A percentile compares a stretch with the other conserved stretches of the same genome.
Evolutionary conservation across 2,329 filamentous ascomycete genomes (phyloP).

Genomic region (Lachnellula arida): DNA sequence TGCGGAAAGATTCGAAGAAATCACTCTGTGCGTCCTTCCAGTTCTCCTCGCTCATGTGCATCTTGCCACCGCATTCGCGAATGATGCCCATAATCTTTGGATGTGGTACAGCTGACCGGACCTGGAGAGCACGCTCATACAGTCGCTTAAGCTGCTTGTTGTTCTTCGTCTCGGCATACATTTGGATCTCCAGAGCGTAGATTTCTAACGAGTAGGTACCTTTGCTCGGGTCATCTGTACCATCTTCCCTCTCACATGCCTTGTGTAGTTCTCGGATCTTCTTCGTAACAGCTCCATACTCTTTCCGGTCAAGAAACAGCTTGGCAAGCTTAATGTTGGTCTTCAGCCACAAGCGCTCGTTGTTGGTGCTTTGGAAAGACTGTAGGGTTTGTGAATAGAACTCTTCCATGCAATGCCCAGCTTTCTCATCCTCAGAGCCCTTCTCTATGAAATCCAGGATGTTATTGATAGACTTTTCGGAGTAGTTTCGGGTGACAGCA

Average conservation of each 20-base stretch:
- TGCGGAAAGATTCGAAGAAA: constrained; percentile 98
- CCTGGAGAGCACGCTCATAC: constrained; percentile 85
- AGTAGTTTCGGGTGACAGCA: constrained; percentile 95
- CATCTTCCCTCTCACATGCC: constrained; percentile 82
- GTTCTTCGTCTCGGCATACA: constrained; percentile 95
- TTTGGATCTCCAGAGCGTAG: constrained; percentile 96
- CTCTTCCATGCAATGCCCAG: constrained; percentile 80
- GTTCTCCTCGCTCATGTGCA: constrained; percentile 99
- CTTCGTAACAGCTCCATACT: constrained; percentile 73
- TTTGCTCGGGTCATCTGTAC: constrained; percentile 86
- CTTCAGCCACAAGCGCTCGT: constrained; percentile 94
- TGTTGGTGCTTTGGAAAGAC: constrained; percentile 96
- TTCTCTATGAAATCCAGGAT: constrained; percentile 99
- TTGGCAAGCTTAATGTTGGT: constrained; percentile 96
- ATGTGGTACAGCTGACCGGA: constrained; percentile 95
- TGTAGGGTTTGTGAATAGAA: constrained; percentile 92
- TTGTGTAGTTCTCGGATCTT: constrained; percentile 87
- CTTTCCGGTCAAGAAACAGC: constrained; percentile 84
- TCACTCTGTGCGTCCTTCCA: constrained; percentile 97
- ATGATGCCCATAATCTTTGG: constrained; percentile 99
- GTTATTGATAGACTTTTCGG: constrained; percentile 98
- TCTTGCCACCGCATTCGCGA: constrained; percentile 96
- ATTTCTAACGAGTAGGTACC: constrained; percentile 95
- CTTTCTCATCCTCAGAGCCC: constrained; percentile 65
- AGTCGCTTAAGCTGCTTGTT: constrained; percentile 94